phyloP scores from a whole-genome alignment of 768 basidiomycete genomes.

The Dictyophora rubrovolvata region DNA sequence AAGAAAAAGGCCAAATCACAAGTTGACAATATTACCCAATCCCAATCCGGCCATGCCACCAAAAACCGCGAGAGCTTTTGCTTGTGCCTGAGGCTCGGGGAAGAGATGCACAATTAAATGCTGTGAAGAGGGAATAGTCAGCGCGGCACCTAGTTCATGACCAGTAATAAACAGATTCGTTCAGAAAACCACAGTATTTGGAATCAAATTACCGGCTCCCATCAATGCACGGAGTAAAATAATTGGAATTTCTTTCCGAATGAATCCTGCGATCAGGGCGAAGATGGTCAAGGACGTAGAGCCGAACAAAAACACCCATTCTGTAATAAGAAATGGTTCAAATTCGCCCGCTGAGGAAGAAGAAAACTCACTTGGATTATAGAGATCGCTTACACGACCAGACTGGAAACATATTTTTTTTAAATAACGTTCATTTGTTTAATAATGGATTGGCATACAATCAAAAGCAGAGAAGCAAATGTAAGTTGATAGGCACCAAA shows the following conservation, averaged over 20 bases:
- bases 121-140: slow-evolving; percentile 41
- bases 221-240: slow-evolving; percentile 23
- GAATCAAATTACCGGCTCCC: slow-evolving; percentile 5
- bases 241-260: slow-evolving; percentile 21
- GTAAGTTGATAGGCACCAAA: slow-evolving; percentile 31
- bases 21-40: slow-evolving; percentile 33
- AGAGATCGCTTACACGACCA: slow-evolving; percentile 30
- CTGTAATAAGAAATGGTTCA: slow-evolving; percentile 9
- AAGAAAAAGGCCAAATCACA: not conserved
- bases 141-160: slow-evolving; percentile 28
- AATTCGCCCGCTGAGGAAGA: no score
- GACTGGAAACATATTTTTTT: slow-evolving; percentile 20
- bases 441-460: slow-evolving; percentile 16
- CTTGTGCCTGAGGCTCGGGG: slow-evolving; percentile 35
- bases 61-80: slow-evolving; percentile 36
- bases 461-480: slow-evolving; percentile 32
- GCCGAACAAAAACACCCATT: slow-evolving; percentile 20
- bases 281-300: slow-evolving; percentile 17
- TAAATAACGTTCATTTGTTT: not conserved
- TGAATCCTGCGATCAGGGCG: slow-evolving; percentile 22
- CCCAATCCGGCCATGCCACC: slow-evolving; percentile 36
- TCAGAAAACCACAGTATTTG: not conserved
- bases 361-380: slow-evolving; percentile 27
- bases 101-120: slow-evolving; percentile 40
- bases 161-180: slow-evolving; percentile 9